Percentiles rank a stretch among this genome's conserved stretches.
phyloP scores from a whole-genome alignment of 129 eudicot genomes.

The Logfia minima region DNA sequence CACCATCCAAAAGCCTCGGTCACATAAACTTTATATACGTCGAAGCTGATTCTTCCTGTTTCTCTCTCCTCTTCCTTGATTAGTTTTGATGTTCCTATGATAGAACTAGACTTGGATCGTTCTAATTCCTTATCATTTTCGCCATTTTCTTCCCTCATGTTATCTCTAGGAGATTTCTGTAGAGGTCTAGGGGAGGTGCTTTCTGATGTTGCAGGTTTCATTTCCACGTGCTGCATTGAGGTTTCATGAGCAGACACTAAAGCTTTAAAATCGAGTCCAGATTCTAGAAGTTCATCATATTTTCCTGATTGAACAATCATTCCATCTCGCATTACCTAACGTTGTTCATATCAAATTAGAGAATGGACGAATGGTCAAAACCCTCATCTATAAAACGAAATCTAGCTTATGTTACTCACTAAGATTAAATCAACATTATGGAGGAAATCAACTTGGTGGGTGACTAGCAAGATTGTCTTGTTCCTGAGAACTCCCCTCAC shows the following conservation, averaged over 20 bases:
- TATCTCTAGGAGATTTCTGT: conserved; percentile 27
- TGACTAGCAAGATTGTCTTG: conserved; percentile 57
- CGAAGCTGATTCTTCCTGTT: conserved; percentile 59
- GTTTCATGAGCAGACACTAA: conserved; percentile 69
- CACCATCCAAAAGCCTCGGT: conserved; percentile 86
- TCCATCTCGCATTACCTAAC: conserved; percentile 84
- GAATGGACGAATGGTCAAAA: not conserved
- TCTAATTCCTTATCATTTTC: conserved; percentile 32
- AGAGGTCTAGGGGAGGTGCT: conserved; percentile 32
- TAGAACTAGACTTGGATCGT: conserved; percentile 33
- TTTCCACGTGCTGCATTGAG: conserved; percentile 68
- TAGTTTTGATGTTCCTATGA: conserved; percentile 65
- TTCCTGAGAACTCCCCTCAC: conserved; percentile 46
- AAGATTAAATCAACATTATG: conserved; percentile 50
- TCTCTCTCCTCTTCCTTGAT: conserved; percentile 82
- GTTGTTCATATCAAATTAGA: not conserved
- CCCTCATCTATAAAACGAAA: not conserved
- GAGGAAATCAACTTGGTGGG: conserved; percentile 67
- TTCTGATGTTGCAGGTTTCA: conserved; percentile 20
- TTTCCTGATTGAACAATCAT: conserved; percentile 74
- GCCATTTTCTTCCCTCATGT: conserved; percentile 38
- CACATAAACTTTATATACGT: conserved; percentile 57
- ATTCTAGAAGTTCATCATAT: conserved; percentile 49
- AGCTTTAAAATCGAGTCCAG: conserved; percentile 54
- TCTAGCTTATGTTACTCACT: conserved; percentile 28